Evolutionary conservation across 495 filamentous ascomycete species (phyloP).

Genomic region (Cenococcum geophilum): DNA sequence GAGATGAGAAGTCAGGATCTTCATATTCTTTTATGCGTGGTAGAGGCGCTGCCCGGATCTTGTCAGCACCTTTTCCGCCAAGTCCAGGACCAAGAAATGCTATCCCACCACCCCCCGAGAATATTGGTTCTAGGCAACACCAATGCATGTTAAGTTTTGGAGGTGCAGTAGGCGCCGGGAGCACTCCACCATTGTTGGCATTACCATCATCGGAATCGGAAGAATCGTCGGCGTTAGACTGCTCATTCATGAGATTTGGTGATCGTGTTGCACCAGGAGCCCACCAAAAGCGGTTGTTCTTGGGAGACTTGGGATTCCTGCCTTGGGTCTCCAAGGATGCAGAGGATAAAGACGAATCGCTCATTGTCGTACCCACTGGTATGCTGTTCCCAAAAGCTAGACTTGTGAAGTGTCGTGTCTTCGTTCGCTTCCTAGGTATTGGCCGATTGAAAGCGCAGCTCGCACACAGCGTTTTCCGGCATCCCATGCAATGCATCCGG

Average conservation of each 20-base stretch:
- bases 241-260: conserved; percentile 54
- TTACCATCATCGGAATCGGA: conserved; percentile 33
- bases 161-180: conserved; percentile 27
- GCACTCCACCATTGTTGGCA: conserved; percentile 30
- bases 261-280: conserved; percentile 49
- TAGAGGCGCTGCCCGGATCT: conserved; percentile 53
- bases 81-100: conserved; percentile 47
- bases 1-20: conserved; percentile 45
- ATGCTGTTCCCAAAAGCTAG: conserved; percentile 18
- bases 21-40: conserved; percentile 51
- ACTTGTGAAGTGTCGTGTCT: conserved; percentile 28
- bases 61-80: conserved; percentile 48
- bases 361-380: conserved; percentile 23
- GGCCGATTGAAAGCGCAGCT: conserved; percentile 56
- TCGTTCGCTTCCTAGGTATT: conserved; percentile 40
- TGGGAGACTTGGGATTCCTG: conserved; percentile 2
- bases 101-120: conserved; percentile 57
- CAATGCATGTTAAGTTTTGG: conserved; percentile 52
- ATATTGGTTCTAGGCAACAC: conserved; percentile 59
- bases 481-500: conserved; percentile 58
- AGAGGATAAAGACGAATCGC: conserved; percentile 29
- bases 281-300: conserved; percentile 49
- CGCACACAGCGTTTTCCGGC: conserved; percentile 55
- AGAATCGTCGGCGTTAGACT: conserved; percentile 33
- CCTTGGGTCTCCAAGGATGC: conserved; percentile 13